Evolutionary conservation across 768 basidiomycete species (phyloP).

Genomic region (Macrolepiota dolichaula): DNA sequence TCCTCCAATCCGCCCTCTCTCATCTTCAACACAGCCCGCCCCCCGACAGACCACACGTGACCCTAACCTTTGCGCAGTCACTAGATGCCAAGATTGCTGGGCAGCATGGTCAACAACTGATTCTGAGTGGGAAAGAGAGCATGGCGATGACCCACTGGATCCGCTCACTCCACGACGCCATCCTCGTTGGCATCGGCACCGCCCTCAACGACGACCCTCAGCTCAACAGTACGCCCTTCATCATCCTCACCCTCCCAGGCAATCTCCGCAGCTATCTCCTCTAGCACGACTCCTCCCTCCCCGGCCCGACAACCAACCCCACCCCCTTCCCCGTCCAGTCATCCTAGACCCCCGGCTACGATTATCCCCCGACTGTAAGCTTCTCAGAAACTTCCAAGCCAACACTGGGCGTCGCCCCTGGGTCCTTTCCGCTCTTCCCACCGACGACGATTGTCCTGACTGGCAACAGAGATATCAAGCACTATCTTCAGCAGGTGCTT

Average conservation of each 20-base stretch:
- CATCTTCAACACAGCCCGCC: slow-evolving; percentile 16
- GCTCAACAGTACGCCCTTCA: slow-evolving; percentile 67
- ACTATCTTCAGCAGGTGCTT: slow-evolving; percentile 67
- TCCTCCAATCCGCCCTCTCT: slow-evolving; percentile 22
- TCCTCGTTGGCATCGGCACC: slow-evolving; percentile 88
- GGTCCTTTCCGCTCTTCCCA: slow-evolving; percentile 50
- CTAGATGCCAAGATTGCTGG: slow-evolving; percentile 89
- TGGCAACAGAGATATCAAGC: slow-evolving; percentile 32
- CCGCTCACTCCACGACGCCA: slow-evolving; percentile 89
- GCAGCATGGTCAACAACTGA: slow-evolving; percentile 64
- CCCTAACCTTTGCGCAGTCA: slow-evolving; percentile 83
- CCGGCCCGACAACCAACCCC: slow-evolving; percentile 30
- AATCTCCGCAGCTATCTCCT: background rate
- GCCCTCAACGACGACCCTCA: slow-evolving; percentile 91
- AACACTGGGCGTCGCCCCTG: slow-evolving; percentile 69
- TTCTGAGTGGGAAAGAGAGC: slow-evolving; percentile 81
- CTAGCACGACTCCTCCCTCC: slow-evolving; percentile 58
- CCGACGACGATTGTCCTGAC: slow-evolving; percentile 16
- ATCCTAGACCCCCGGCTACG: slow-evolving; percentile 78
- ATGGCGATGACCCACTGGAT: slow-evolving; percentile 97
- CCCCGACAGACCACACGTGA: slow-evolving; percentile 53
- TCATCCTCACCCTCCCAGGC: background rate
- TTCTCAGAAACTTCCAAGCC: slow-evolving; percentile 59
- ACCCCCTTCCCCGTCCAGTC: slow-evolving; percentile 72
- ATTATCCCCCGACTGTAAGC: slow-evolving; percentile 61